These are phyloP conservation scores for Cryoendolithus antarcticus DNA, from an alignment of 2,329 filamentous ascomycete species.

Conservation along the genomic window DNA sequence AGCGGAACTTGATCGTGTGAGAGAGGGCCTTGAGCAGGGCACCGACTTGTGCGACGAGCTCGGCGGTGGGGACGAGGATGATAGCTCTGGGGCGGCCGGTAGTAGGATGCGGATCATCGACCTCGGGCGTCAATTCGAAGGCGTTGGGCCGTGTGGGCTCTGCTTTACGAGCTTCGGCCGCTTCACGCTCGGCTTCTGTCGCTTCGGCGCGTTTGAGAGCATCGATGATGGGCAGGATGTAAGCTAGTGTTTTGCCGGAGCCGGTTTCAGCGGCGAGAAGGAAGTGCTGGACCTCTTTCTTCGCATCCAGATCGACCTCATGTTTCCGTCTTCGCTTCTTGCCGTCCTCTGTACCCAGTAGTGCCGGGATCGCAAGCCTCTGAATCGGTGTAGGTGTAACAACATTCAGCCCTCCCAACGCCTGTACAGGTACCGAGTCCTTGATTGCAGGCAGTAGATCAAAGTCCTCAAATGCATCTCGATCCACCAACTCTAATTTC, in stretches of 20 bases:
- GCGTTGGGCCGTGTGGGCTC: constrained; percentile 11
- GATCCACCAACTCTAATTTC: constrained; percentile 49
- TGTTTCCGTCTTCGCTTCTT: constrained; percentile 23
- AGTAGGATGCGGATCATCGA: constrained; percentile 56
- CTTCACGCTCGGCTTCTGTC: constrained; percentile 37
- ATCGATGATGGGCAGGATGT: constrained; percentile 73
- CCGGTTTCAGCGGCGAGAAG: constrained; percentile 91
- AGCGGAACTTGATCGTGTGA: constrained; percentile 76
- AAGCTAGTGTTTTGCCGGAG: constrained; percentile 91
- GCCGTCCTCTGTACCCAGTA: constrained; percentile 48
- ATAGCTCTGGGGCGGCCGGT: constrained; percentile 71
- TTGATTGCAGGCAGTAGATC: constrained; percentile 59
- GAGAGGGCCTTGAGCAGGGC: constrained; percentile 68
- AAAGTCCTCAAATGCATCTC: constrained; percentile 74
- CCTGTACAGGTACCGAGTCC: constrained; percentile 59
- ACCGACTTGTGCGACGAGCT: constrained; percentile 81
- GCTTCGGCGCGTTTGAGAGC: constrained; percentile 63
- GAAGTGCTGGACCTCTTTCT: constrained; percentile 47
- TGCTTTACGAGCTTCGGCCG: constrained; percentile 13
- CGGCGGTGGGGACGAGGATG: constrained; percentile 81
- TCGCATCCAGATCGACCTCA: constrained; percentile 9
- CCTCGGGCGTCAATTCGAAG: constrained; percentile 26
- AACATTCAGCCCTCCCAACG: constrained; percentile 60
- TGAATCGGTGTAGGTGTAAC: constrained; percentile 81
- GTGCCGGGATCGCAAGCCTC: constrained; percentile 69